These are phyloP conservation scores for Rubia occidens DNA, from an alignment of 305 asterid species.

Conservation along the genomic window DNA sequence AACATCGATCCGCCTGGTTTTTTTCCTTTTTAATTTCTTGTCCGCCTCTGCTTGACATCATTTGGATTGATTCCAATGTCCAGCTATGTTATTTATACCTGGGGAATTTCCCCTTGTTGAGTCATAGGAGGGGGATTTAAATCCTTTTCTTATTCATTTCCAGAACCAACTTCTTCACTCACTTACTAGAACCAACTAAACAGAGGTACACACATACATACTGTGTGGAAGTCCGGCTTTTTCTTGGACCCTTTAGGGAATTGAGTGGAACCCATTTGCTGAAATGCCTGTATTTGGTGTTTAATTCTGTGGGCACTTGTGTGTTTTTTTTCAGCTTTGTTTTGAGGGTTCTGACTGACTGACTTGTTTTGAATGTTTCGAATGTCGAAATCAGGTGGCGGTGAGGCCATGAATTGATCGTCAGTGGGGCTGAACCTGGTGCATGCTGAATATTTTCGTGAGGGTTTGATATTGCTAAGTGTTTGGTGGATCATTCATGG, in stretches of 20 bases:
- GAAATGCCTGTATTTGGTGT: neutral
- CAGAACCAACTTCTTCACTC: neutral
- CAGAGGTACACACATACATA: neutral
- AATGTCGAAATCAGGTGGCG: slow-evolving; percentile 5
- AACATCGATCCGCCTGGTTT: slow-evolving; percentile 8
- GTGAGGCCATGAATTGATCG: slow-evolving; percentile 17
- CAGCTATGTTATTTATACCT: neutral
- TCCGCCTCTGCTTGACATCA: slow-evolving; percentile 2
- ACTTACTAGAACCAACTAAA: neutral
- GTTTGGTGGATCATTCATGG: slow-evolving; percentile 23
- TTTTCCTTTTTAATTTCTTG: neutral
- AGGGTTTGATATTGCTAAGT: slow-evolving; percentile 11
- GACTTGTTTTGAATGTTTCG: neutral
- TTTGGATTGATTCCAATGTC: slow-evolving; percentile 2
- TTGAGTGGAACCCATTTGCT: slow-evolving; percentile 13
- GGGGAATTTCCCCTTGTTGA: neutral
- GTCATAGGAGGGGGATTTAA: slow-evolving; percentile 9
- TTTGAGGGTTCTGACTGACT: slow-evolving; percentile 11
- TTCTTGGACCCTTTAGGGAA: slow-evolving; percentile 2
- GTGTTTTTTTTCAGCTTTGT: neutral
- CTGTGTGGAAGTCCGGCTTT: slow-evolving; percentile 14
- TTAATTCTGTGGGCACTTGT: slow-evolving; percentile 6
- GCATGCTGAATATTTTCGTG: slow-evolving; percentile 16
- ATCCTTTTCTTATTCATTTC: slow-evolving; percentile 3
- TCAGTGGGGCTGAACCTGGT: slow-evolving; percentile 17